Evolutionary conservation across 371 early-diverging fungal genomes (phyloP).

Genomic region (Circinella umbellata): DNA sequence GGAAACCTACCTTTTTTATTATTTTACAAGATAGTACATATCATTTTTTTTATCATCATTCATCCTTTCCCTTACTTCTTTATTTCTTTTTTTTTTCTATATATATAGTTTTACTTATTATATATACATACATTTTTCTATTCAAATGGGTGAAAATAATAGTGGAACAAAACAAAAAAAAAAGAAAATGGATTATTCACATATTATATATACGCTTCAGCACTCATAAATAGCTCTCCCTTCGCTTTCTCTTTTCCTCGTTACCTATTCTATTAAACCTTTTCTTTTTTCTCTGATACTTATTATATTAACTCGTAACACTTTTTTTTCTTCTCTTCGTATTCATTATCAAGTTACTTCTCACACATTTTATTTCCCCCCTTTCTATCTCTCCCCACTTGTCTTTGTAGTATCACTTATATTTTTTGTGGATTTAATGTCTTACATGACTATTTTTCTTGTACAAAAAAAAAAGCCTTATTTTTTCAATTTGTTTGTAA

Average conservation of each 20-base stretch:
- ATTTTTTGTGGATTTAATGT: conserved; percentile 17
- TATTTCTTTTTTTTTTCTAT: background rate
- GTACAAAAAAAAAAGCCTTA: conserved; percentile 11
- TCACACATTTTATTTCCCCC: background rate
- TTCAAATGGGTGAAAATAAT: too few relatives aligned
- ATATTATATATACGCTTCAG: background rate
- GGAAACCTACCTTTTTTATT: too few relatives aligned
- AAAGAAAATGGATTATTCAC: too few relatives aligned
- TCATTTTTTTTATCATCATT: background rate
- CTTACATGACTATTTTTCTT: conserved; percentile 11
- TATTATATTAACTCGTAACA: too few relatives aligned
- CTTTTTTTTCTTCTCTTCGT: too few relatives aligned
- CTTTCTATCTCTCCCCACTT: background rate
- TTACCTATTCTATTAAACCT: too few relatives aligned
- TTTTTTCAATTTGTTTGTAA: background rate
- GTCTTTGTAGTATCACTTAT: conserved; percentile 14
- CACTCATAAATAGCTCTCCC: too few relatives aligned
- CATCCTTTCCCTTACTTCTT: background rate
- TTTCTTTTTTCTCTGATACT: too few relatives aligned
- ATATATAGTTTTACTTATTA: too few relatives aligned
- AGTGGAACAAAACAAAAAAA: too few relatives aligned
- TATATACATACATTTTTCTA: too few relatives aligned
- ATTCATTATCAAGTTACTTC: background rate
- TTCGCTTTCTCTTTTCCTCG: too few relatives aligned
- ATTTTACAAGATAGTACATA: conserved; percentile 6